Base-by-base conservation (phyloP, 1,284 basidiomycete species). In the Marasmius sp. region DNA sequence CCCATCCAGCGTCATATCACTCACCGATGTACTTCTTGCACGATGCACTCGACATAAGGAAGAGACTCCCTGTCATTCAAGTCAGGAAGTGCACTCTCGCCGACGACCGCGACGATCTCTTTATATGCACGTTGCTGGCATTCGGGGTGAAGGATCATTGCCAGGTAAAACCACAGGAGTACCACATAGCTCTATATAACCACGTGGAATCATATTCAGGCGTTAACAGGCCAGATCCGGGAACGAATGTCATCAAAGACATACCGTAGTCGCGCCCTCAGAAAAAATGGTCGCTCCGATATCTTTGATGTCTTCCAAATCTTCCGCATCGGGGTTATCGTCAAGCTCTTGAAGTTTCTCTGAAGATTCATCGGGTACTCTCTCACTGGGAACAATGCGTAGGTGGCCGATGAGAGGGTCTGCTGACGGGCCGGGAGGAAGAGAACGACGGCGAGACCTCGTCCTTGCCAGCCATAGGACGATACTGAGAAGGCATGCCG, bases 31-130 rank as follows among this genome's bases (percentile, higher is more conserved):
- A 18, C 20, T 20, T 47, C 45, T 47, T 47, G 45, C 6, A 47
- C n/a, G 20, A 47, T 47, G 16, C 45, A 47, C 6, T 47, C 45
- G 1, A 59, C 14, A 34, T 59, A 59, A 0, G 48, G 47, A 51
- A 59, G 58, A 38, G 58, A 59, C 33, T 52, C 37, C 16, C 48
- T 27, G n/a, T 59, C 58, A 34, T 39, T 59, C 33, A 20, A 59
- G 14, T 51, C 58, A 7, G 58, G 58, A 10, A 59, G 49, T 6
- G 37, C 49, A 51, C 52, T 38, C 22, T 34, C 18, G 8, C 58
- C 58, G 6, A 59, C 36, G 10, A 59, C 49, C 2, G 48, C 4
- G 36, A 49, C 22, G 6, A 59, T 52, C 38, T 59, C 58, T n/a
- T 59, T 48, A 8, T 59, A 49, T n/a, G 49, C 48, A 8, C 50